These are phyloP conservation scores for Terfezia claveryi DNA, from an alignment of 495 filamentous ascomycete species.

Conservation along the genomic window DNA sequence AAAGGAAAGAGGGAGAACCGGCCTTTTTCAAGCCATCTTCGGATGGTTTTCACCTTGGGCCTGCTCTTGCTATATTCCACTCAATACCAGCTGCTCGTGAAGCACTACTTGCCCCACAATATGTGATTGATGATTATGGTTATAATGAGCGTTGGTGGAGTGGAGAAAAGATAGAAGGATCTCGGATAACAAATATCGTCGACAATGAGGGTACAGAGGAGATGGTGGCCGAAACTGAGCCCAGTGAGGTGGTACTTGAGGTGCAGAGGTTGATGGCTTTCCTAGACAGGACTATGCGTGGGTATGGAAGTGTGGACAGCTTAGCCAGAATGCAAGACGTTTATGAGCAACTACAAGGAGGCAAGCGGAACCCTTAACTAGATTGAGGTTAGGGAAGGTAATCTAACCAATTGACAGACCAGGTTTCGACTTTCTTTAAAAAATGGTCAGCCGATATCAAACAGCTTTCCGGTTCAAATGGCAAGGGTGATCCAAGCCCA, in stretches of 20 bases:
- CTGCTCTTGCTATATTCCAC: constrained; percentile 57
- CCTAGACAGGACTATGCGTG: constrained; percentile 50
- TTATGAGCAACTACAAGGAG: constrained; percentile 15
- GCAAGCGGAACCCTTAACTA: constrained; percentile 1
- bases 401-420: constrained; percentile 1
- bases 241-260: constrained; percentile 29
- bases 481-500: constrained; percentile 2
- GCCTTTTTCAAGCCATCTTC: constrained; percentile 51
- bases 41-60: constrained; percentile 37
- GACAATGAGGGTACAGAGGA: constrained; percentile 24
- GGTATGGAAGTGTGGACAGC: constrained; percentile 56
- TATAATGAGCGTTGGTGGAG: constrained; percentile 67
- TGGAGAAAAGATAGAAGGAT: constrained; percentile 38
- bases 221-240: constrained; percentile 25
- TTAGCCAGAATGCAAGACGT: constrained; percentile 28
- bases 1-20: constrained; percentile 34
- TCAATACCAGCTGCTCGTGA: constrained; percentile 64
- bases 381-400: too few relatives aligned
- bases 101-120: constrained; percentile 36
- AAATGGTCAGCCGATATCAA: constrained; percentile 10
- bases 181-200: constrained; percentile 34
- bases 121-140: constrained; percentile 39
- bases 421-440: constrained; percentile 10
- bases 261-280: constrained; percentile 72
- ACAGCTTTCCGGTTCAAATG: background rate